Percentiles rank a stretch among this genome's conserved stretches.
These are phyloP conservation scores for Aspergillus sergii DNA, from an alignment of 2,329 filamentous ascomycete genomes.

Conservation along the genomic window DNA sequence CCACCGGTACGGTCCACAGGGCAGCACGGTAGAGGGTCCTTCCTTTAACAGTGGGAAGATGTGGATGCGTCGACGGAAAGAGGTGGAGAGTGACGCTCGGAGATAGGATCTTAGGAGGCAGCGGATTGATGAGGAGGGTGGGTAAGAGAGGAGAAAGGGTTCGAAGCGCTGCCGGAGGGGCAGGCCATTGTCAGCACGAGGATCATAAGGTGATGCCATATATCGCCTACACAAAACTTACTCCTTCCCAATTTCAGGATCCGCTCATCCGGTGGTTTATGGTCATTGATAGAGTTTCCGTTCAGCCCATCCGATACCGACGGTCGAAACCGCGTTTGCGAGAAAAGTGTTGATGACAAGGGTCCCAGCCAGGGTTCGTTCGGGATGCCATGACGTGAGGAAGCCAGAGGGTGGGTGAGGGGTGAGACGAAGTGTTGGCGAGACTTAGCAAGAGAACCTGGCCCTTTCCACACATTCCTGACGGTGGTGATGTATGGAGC, in stretches of 20 bases:
- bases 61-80: slow-evolving; percentile 63
- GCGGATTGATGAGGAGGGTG: slow-evolving; percentile 61
- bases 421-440: slow-evolving; percentile 31
- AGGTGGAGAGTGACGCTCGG: slow-evolving; percentile 65
- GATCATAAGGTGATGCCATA: not conserved
- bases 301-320: slow-evolving; percentile 26
- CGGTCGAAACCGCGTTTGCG: slow-evolving; percentile 24
- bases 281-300: slow-evolving; percentile 35
- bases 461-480: slow-evolving; percentile 1
- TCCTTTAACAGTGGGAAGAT: slow-evolving; percentile 86
- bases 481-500: slow-evolving; percentile 13
- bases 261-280: slow-evolving; percentile 59
- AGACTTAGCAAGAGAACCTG: not conserved
- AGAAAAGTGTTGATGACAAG: slow-evolving; percentile 26
- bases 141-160: slow-evolving; percentile 65
- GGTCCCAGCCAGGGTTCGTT: slow-evolving; percentile 39
- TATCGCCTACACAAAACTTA: slow-evolving; percentile 36
- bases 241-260: slow-evolving; percentile 65
- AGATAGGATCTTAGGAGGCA: slow-evolving; percentile 64
- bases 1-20: slow-evolving; percentile 92
- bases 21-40: slow-evolving; percentile 89
- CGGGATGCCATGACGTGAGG: slow-evolving; percentile 39
- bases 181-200: slow-evolving; percentile 14
- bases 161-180: slow-evolving; percentile 53
- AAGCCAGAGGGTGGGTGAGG: slow-evolving; percentile 36